phyloP scores from a whole-genome alignment of 1,139 yeast genomes.

The Zygosaccharomyces sapae region DNA sequence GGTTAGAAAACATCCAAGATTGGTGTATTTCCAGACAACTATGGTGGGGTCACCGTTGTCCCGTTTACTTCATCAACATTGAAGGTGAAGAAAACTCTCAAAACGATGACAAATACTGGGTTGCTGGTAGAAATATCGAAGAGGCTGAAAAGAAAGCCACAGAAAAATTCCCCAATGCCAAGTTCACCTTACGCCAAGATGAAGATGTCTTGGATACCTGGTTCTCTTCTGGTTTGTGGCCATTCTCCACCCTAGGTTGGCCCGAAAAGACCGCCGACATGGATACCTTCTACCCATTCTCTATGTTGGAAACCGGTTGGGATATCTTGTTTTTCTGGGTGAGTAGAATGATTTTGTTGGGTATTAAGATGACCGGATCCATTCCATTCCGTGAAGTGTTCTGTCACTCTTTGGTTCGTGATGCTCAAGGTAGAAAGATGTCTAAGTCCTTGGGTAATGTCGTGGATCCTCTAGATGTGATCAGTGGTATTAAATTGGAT shows the following conservation, averaged over 20 bases:
- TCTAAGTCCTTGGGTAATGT: conserved; percentile 97
- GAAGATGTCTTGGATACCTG: conserved; percentile 98
- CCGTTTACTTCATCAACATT: conserved; percentile 80
- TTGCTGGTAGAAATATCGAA: conserved; percentile 76
- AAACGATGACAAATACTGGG: conserved; percentile 72
- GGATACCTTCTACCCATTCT: conserved; percentile 80
- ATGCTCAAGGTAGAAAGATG: conserved; percentile 99
- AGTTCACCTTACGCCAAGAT: conserved; percentile 81
- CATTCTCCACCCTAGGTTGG: conserved; percentile 95
- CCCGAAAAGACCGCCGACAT: conserved; percentile 75
- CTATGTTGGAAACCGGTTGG: conserved; percentile 97
- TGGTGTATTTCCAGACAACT: conserved; percentile 99
- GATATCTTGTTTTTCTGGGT: conserved; percentile 99
- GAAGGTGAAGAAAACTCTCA: conserved; percentile 62
- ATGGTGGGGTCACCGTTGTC: conserved; percentile 99
- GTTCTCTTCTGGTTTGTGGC: conserved; percentile 99
- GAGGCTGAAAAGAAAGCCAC: conserved; percentile 85
- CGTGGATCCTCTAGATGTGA: conserved; percentile 91
- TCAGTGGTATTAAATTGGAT: conserved; percentile 77
- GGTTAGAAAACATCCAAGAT: conserved; percentile 96
- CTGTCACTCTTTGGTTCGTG: conserved; percentile 97
- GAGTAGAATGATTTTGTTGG: conserved; percentile 89
- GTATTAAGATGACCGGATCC: conserved; percentile 83
- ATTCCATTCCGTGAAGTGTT: conserved; percentile 94
- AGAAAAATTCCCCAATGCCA: conserved; percentile 63